Base-by-base conservation (phyloP, 2,329 filamentous ascomycete genomes). In the Coniochaeta sp. region DNA sequence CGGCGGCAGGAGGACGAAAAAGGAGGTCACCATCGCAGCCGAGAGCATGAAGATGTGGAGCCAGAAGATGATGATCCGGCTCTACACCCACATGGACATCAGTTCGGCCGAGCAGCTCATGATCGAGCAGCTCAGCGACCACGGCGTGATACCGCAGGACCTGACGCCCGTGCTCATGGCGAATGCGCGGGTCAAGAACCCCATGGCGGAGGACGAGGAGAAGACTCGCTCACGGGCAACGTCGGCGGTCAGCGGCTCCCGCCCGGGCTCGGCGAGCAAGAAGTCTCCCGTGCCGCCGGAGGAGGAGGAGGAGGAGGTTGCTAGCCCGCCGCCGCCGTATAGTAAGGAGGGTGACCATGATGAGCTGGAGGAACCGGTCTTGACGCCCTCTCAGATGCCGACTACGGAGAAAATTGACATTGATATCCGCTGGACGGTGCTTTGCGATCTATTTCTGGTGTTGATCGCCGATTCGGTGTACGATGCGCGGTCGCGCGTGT, bases 81-180 rank as follows among this genome's bases (percentile, higher is more conserved):
- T 99, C 12, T 99, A 97, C 67, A 75, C 83, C 12, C 94, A 99
- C 69, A 99, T 99, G 94, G 94, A 99, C 55, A 95, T 99, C 62
- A 91, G 85, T 63, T 76, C 86, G 20, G 85, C 82, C 13, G 94
- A 99, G 69, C 94, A 99, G 73, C 77, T 99, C 67, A 99, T 99
- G 94, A 96, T 99, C 59, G 94, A 99, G 71, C 94, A 99, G 68
- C 76, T 99, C 53, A 86, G 89, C 12, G 88, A 94, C 53, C 94
- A 99, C 69, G 94, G 92, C 4, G 91, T 99, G 6, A 77, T 90
- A 55, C 86, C 94, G 0, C 74, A 76, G 42, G 94, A 99, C 66
- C 74, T 99, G 53, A 91, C 90, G 0, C 86, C 89, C 0, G 82
- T 89, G 0, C 76, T 99, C 42, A 95, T 95, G 85, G 84, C 89